Evolutionary conservation across 2,329 filamentous ascomycete species (phyloP), one percentile per base, ranked within the genome.

Genomic region (Fusarium longipes): DNA sequence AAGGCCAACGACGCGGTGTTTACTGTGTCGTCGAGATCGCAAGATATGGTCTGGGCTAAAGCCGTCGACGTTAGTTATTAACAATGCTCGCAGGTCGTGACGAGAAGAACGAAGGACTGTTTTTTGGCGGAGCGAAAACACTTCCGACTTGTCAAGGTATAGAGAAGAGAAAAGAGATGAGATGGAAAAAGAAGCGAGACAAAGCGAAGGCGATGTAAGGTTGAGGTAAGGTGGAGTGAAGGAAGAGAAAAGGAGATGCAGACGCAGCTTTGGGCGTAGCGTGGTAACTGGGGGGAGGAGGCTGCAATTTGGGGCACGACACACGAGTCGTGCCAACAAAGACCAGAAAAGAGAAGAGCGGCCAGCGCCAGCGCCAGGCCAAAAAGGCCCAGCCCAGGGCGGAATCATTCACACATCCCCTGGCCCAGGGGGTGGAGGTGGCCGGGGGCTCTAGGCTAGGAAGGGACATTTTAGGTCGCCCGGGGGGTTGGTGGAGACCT

Each of bases 251-350:
- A 73, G 71, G 71, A 74, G 71, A 73, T 73, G 70, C 63, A 71
- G 62, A 69, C 56, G 68, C 68, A 73, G 70, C 60, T 72, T 72
- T 71, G 68, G 71, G 71, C 64, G 71, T 72, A 71, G 71, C 63
- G 70, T 54, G 65, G 63, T 57, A 66, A 64, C 66, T 71, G 68
- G 71, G 70, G 69, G 54, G 63, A 55, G 62, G 68, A 71, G 63
- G 70, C 71, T 73, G 72, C 70, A 74, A 74, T 74, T 74, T 74
- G 72, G 58, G 68, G 63, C 71, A 73, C 66, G 70, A 74, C 71
- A 73, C 71, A 74, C 71, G 71, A 74, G 71, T 74, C 71, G 71
- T 74, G 71, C 71, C 66, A 68, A 66, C 67, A 70, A 72, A 49
- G 45, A 49, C 45, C 22, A 49, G 24, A 27, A 32, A 22, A 49